Base-by-base conservation (phyloP, 1,284 basidiomycete genomes). In the Ustilago bromivora region DNA sequence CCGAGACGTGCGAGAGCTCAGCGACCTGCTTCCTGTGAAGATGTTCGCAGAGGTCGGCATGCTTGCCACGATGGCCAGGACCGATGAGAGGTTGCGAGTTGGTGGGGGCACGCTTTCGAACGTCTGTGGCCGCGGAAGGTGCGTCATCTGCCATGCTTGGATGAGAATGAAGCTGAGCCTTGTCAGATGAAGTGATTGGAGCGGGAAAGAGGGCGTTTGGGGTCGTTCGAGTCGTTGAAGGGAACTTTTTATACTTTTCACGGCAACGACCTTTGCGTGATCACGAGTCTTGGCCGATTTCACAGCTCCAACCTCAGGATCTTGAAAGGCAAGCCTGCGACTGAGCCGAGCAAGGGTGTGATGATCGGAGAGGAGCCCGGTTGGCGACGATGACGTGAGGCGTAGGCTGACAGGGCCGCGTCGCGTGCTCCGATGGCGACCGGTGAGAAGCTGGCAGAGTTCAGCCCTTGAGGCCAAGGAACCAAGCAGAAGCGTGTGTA, bases 21-120 rank as follows among this genome's bases (percentile, higher is more conserved):
- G 34, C 41, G 41, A 74, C 61, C 56, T 78, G 76, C 57, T 35
- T 60, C 53, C 54, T 66, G 40, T 67, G 75, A 5, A 78, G 38
- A 19, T 64, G 40, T 34, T 60, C 54, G 61, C 65, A 64, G 35
- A 73, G 71, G 2, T 58, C 61, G 19, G 54, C 58, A 52, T 73
- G 71, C 61, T 65, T 73, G 53, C 56, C 61, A 31, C 35, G 51
- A 13, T 67, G 52, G 8, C 53, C 38, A 38, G 61, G 54, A 11
- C 36, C 61, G 66, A 65, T 64, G 54, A 65, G 65, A 34, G 49
- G 36, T 11, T 61, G 57, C 3, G 71, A 49, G 31, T 65, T 43
- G 54, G 58, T 41, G 10, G 43, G n/a, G 1, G 57, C 49, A 57
- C 65, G 53, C 41, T 68, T 67, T 31, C 58, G 71, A 23, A 61